Evolutionary conservation across 306 rosid species (phyloP).

Genomic region (Hippophae tibetana): DNA sequence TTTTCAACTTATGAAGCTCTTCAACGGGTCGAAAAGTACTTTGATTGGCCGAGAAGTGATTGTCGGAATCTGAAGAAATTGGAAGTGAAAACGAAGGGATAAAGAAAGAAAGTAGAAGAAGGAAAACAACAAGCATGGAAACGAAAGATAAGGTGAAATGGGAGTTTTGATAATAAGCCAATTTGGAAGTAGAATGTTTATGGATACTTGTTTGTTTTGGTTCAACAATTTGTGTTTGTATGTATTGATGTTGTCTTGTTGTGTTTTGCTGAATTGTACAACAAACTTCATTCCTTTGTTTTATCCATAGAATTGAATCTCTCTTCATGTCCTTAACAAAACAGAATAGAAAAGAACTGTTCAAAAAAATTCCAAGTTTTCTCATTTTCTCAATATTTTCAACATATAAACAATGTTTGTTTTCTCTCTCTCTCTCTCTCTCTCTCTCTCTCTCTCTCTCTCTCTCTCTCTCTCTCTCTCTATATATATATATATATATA

Average conservation of each 20-base stretch:
- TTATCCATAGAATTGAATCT: slow-evolving; percentile 41
- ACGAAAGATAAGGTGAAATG: slow-evolving; percentile 17
- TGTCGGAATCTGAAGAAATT: slow-evolving; percentile 25
- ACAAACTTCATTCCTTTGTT: slow-evolving; percentile 31
- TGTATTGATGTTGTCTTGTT: slow-evolving; percentile 66
- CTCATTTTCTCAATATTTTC: slow-evolving; percentile 37
- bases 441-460: slow-evolving; percentile 7
- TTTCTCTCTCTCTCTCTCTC: slow-evolving; percentile 2
- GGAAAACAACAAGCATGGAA: slow-evolving; percentile 48
- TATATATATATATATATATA: slow-evolving; percentile 2
- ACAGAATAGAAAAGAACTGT: slow-evolving; percentile 5
- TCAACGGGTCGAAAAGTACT: slow-evolving; percentile 31
- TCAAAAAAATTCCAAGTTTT: slow-evolving; percentile 16
- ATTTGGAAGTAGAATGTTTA: slow-evolving; percentile 28
- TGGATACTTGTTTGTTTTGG: slow-evolving; percentile 36
- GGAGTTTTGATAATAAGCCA: not conserved
- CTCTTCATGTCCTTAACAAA: slow-evolving; percentile 64
- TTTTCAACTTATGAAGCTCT: slow-evolving; percentile 35
- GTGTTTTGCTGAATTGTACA: slow-evolving; percentile 31
- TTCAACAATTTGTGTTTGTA: slow-evolving; percentile 34
- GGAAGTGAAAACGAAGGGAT: slow-evolving; percentile 43
- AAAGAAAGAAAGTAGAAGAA: slow-evolving; percentile 39
- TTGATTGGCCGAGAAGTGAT: slow-evolving; percentile 36
- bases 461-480: slow-evolving; percentile 11
- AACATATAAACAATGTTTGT: slow-evolving; percentile 27